These are phyloP conservation scores for Acorus gramineus DNA, from an alignment of 106 monocot genomes.

Conservation along the genomic window DNA sequence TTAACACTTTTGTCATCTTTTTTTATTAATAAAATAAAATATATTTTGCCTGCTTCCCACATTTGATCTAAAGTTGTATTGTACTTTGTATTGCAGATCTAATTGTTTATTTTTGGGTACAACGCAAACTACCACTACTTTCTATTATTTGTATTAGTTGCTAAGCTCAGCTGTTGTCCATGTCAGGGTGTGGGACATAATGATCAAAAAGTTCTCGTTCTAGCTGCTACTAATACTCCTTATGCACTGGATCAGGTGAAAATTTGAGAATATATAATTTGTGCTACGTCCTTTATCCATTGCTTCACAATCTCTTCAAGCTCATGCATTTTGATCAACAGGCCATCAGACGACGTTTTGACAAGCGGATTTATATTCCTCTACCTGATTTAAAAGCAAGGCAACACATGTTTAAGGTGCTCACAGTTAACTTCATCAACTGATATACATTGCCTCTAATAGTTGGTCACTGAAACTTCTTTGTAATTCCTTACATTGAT, in stretches of 20 bases:
- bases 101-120: background rate
- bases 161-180: background rate
- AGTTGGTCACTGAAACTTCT: too few relatives aligned
- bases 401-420: slow-evolving; percentile 87
- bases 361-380: slow-evolving; percentile 82
- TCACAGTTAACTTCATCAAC: background rate
- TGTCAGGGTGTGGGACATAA: slow-evolving; percentile 77
- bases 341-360: slow-evolving; percentile 78
- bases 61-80: too few relatives aligned
- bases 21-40: too few relatives aligned
- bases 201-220: slow-evolving; percentile 79
- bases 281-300: background rate
- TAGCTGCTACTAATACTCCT: slow-evolving; percentile 86
- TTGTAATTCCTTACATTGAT: too few relatives aligned
- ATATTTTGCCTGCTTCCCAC: too few relatives aligned
- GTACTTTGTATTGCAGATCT: background rate
- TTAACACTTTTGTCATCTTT: too few relatives aligned
- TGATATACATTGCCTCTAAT: too few relatives aligned
- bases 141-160: background rate
- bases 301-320: background rate
- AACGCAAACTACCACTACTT: background rate
- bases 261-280: background rate
- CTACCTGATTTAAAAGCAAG: slow-evolving; percentile 76
- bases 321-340: slow-evolving; percentile 6
- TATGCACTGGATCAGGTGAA: slow-evolving; percentile 80